phyloP scores from a whole-genome alignment of 176 grass and related monocot species.

The Guadua angustifolia region DNA sequence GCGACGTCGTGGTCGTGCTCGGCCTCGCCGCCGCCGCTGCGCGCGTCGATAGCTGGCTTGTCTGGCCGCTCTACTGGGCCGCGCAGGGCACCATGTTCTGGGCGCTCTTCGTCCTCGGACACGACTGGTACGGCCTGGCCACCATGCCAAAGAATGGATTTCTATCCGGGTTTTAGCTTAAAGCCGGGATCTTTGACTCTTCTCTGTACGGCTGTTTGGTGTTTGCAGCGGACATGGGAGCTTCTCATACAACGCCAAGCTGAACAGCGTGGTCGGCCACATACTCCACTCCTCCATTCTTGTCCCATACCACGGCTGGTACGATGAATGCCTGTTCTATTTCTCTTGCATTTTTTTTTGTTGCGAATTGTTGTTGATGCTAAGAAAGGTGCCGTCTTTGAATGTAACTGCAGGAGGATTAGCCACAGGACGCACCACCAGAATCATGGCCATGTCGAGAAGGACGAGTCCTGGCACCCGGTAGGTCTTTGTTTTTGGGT shows the following conservation, averaged over 20 bases:
- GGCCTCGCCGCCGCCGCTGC: slow-evolving; percentile 80
- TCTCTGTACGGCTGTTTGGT: neutral
- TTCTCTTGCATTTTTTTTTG: slow-evolving; percentile 6
- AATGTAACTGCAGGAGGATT: slow-evolving; percentile 75
- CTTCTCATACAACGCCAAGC: slow-evolving; percentile 79
- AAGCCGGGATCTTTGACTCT: slow-evolving; percentile 31
- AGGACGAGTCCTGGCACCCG: slow-evolving; percentile 96
- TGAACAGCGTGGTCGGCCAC: slow-evolving; percentile 91
- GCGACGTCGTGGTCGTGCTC: slow-evolving; percentile 76
- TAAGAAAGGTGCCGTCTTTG: slow-evolving; percentile 37
- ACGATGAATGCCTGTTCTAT: slow-evolving; percentile 32
- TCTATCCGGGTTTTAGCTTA: neutral
- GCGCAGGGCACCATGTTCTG: slow-evolving; percentile 98
- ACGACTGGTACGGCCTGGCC: slow-evolving; percentile 72
- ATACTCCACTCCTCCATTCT: slow-evolving; percentile 98
- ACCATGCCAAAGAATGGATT: slow-evolving; percentile 8
- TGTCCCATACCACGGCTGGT: slow-evolving; percentile 94
- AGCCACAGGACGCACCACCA: slow-evolving; percentile 97
- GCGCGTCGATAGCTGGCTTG: slow-evolving; percentile 72
- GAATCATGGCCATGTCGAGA: slow-evolving; percentile 96
- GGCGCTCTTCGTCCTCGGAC: slow-evolving; percentile 95
- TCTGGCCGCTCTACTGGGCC: slow-evolving; percentile 96
- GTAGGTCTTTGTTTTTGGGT: slow-evolving; percentile 47
- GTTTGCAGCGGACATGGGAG: slow-evolving; percentile 87
- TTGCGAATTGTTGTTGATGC: neutral